phyloP scores from a whole-genome alignment of 306 rosid species.

The Chamaecrista fasciculata region DNA sequence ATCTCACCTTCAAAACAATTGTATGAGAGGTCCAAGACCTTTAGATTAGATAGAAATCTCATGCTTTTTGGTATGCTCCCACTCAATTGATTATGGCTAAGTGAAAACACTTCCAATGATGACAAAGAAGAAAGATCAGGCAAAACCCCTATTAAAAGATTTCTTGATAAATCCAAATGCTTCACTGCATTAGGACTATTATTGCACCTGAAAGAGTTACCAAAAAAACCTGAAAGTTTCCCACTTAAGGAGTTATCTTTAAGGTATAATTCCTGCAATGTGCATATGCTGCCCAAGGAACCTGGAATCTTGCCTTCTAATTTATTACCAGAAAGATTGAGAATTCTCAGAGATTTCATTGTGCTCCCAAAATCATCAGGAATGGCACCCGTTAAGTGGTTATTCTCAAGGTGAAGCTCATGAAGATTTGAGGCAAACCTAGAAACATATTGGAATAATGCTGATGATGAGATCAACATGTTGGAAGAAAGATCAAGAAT shows the following conservation, averaged over 20 bases:
- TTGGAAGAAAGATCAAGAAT: neutral
- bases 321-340: accelerated
- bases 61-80: slow-evolving; percentile 10
- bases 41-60: neutral
- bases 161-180: neutral
- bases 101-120: neutral
- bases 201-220: neutral
- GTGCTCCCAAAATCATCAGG: slow-evolving; percentile 2
- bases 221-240: neutral
- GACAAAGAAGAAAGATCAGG: neutral
- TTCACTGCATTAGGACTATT: neutral
- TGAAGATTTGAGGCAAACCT: slow-evolving; percentile 19
- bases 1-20: slow-evolving; percentile 14
- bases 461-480: neutral
- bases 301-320: neutral
- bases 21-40: too few species aligned
- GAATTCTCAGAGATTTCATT: slow-evolving; percentile 1
- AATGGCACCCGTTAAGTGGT: slow-evolving; percentile 9
- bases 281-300: slow-evolving; percentile 6
- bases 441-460: neutral
- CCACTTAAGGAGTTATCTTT: neutral
- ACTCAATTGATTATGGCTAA: neutral
- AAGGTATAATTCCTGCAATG: neutral
- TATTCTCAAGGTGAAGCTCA: accelerated
- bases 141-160: neutral